Evolutionary conservation across 441 rosid genomes (phyloP).

Genomic region (Adansonia grandidieri): DNA sequence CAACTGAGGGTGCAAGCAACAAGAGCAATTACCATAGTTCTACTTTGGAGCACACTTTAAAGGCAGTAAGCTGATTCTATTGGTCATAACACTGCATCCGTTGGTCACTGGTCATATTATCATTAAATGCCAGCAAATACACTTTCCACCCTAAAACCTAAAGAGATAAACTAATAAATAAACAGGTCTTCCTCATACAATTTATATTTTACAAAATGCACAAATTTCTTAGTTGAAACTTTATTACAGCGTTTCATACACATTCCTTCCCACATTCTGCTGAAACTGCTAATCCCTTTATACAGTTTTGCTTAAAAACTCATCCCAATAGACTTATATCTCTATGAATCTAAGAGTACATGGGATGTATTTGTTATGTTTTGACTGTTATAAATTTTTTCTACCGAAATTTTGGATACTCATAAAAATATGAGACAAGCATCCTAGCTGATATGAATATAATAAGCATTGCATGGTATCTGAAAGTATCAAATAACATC

Average conservation of each 20-base stretch:
- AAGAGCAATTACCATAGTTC: slow-evolving; percentile 2
- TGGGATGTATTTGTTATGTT: neutral
- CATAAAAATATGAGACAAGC: neutral
- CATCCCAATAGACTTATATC: neutral
- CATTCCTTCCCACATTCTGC: neutral
- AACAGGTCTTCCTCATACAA: neutral
- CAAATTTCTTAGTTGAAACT: neutral
- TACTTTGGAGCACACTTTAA: slow-evolving; percentile 9
- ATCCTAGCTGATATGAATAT: neutral
- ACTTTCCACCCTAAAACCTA: neutral
- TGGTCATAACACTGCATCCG: neutral
- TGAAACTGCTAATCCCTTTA: too few species aligned
- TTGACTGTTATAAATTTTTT: neutral
- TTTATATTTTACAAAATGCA: neutral
- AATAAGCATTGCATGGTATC: neutral
- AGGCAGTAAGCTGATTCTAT: slow-evolving; percentile 14
- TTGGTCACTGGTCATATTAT: slow-evolving; percentile 16
- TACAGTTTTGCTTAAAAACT: neutral
- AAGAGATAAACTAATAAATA: neutral
- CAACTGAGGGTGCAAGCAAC: slow-evolving; percentile 15
- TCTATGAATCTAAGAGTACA: neutral
- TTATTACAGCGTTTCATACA: neutral
- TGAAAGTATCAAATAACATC: neutral
- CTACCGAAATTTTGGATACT: neutral
- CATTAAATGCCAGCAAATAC: neutral